Evolutionary conservation across 805 yeast genomes (phyloP).

Genomic region (Candida awuae): DNA sequence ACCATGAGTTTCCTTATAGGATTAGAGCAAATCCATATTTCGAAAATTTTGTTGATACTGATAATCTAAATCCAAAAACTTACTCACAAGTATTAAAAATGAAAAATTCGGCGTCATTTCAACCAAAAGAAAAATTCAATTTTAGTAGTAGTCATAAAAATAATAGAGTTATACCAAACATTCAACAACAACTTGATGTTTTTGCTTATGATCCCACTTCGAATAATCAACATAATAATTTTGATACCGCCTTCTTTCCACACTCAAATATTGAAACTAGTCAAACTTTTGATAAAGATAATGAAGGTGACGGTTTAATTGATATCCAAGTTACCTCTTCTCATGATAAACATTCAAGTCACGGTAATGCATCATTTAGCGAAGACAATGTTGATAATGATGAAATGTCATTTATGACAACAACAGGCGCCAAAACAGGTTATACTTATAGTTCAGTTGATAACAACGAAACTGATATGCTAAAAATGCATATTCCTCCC

Average conservation of each 20-base stretch:
- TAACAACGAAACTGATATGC: constrained; percentile 16
- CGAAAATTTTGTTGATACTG: constrained; percentile 7
- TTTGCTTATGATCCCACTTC: no score
- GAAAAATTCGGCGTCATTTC: constrained; percentile 4
- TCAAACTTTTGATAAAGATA: constrained; percentile 5
- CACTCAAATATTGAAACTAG: neutral
- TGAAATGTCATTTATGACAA: constrained; percentile 21
- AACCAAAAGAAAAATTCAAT: constrained; percentile 4
- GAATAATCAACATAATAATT: neutral
- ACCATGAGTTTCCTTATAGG: neutral
- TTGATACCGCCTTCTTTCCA: no score
- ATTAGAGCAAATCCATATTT: constrained; percentile 3
- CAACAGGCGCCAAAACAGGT: constrained; percentile 23
- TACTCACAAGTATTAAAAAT: constrained; percentile 7
- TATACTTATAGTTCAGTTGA: constrained; percentile 25
- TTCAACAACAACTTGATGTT: no score
- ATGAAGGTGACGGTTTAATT: constrained; percentile 12
- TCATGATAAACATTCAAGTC: neutral
- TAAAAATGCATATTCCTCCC: neutral
- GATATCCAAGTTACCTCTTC: neutral
- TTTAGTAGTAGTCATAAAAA: neutral
- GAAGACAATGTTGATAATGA: constrained; percentile 6
- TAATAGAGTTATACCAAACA: no score
- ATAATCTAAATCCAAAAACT: constrained; percentile 6
- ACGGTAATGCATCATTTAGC: constrained; percentile 8